These are phyloP conservation scores for Rhodamnia rubescens DNA, from an alignment of 345 rosid genomes.

Conservation along the genomic window DNA sequence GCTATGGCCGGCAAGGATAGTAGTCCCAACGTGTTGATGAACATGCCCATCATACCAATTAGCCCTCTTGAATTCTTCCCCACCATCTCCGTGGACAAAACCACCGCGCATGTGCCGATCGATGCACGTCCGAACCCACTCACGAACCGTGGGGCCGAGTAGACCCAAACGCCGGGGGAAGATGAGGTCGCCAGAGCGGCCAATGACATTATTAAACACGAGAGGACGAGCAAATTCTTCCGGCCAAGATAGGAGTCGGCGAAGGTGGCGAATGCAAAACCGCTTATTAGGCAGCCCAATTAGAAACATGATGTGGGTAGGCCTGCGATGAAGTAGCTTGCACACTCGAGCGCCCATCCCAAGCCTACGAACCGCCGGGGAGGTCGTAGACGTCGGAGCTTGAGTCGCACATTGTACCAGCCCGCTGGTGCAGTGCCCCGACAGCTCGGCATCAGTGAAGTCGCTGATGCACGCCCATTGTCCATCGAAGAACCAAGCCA, in stretches of 20 bases:
- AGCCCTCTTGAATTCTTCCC: conserved; percentile 34
- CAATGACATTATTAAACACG: conserved; percentile 17
- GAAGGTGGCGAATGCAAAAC: conserved; percentile 11
- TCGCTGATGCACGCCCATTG: conserved; percentile 9
- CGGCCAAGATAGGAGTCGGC: conserved; percentile 27
- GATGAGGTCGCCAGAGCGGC: conserved; percentile 15
- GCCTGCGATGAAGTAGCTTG: neutral
- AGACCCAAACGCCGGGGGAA: conserved; percentile 25
- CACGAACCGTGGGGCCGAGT: conserved; percentile 12
- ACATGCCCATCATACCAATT: conserved; percentile 30
- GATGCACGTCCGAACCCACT: conserved; percentile 21
- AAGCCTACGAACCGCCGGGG: neutral
- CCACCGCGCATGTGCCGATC: conserved; percentile 17
- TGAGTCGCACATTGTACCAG: neutral
- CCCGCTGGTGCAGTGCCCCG: conserved; percentile 7
- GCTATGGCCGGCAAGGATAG: conserved; percentile 40
- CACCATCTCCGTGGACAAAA: conserved; percentile 30
- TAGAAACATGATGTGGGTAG: conserved; percentile 12
- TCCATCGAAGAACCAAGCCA: conserved; percentile 10
- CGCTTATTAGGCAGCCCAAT: conserved; percentile 22
- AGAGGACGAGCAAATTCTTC: conserved; percentile 21
- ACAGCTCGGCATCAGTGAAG: conserved; percentile 4
- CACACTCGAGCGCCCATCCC: conserved; percentile 8
- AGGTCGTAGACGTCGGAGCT: neutral
- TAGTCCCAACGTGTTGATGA: conserved; percentile 34